Evolutionary conservation across 2,329 filamentous ascomycete species (phyloP).

Genomic region (Paracoccidioides brasiliensis): DNA sequence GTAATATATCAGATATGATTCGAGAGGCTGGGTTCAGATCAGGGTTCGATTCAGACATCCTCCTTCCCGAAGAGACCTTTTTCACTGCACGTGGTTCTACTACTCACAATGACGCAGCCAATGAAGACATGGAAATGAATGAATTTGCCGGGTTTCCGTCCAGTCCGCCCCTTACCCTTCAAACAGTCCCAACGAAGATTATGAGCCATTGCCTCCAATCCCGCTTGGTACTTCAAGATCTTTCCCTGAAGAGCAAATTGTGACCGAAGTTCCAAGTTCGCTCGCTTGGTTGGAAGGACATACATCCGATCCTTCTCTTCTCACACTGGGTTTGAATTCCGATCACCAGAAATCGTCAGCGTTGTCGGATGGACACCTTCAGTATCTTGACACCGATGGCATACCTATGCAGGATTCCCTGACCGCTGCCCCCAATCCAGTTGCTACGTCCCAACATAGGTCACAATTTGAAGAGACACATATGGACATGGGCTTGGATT

Average conservation of each 20-base stretch:
- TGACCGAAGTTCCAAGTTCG: not conserved
- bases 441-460: not conserved
- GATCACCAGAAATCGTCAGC: not conserved
- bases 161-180: constrained; percentile 7
- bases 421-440: not conserved
- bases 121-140: not conserved
- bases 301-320: not conserved
- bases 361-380: not conserved
- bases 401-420: not conserved
- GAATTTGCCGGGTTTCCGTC: constrained; percentile 7
- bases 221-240: not conserved
- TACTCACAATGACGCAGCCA: not conserved
- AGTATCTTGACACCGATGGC: not conserved
- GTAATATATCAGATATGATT: constrained; percentile 35
- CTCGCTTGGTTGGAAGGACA: not conserved
- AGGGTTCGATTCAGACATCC: constrained; percentile 29
- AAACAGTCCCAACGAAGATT: not conserved
- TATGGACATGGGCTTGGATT: not conserved
- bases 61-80: constrained; percentile 1
- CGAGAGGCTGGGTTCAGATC: constrained; percentile 38
- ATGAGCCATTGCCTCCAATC: not conserved
- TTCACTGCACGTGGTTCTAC: not conserved
- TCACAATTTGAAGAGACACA: not conserved
- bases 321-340: not conserved
- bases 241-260: not conserved